A percentile compares a stretch with the other conserved stretches of the same genome.
phyloP scores from a whole-genome alignment of 805 yeast genomes.

The Candida corydali region DNA sequence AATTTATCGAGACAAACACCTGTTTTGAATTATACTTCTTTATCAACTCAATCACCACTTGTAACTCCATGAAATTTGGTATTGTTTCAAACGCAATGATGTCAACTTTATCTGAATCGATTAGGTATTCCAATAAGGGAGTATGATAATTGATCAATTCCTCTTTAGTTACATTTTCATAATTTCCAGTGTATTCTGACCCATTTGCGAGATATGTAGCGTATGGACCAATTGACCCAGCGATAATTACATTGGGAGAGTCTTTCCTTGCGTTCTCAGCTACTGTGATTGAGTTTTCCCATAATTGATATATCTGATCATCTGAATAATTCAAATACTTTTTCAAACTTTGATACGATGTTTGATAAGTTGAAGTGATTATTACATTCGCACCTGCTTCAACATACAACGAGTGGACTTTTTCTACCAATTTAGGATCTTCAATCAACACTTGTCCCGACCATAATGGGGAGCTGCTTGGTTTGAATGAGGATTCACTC shows the following conservation, averaged over 20 bases:
- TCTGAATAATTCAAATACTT: conserved; percentile 16
- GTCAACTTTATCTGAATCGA: conserved; percentile 43
- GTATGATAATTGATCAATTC: conserved; percentile 49
- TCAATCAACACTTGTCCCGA: conserved; percentile 50
- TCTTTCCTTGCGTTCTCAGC: conserved; percentile 16
- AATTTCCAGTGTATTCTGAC: conserved; percentile 71
- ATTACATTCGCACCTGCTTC: conserved; percentile 52
- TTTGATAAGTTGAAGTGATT: conserved; percentile 60
- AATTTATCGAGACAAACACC: conserved; percentile 41
- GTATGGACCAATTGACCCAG: conserved; percentile 74
- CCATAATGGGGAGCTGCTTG: conserved; percentile 50
- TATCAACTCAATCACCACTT: conserved; percentile 41
- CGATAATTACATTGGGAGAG: conserved; percentile 26
- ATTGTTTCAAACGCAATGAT: conserved; percentile 68
- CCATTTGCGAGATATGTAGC: conserved; percentile 69
- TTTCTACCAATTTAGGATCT: conserved; percentile 39
- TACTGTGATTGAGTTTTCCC: conserved; percentile 21
- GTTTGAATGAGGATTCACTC: conserved; percentile 17
- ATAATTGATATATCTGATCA: conserved; percentile 14
- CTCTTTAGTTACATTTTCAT: conserved; percentile 34
- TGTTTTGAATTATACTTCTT: conserved; percentile 24
- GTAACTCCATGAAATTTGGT: conserved; percentile 57
- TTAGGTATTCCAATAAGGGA: conserved; percentile 35
- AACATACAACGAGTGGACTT: conserved; percentile 49
- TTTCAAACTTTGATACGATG: conserved; percentile 40